phyloP scores from a whole-genome alignment of 2,329 filamentous ascomycete genomes.

The Trichoderma sp. region DNA sequence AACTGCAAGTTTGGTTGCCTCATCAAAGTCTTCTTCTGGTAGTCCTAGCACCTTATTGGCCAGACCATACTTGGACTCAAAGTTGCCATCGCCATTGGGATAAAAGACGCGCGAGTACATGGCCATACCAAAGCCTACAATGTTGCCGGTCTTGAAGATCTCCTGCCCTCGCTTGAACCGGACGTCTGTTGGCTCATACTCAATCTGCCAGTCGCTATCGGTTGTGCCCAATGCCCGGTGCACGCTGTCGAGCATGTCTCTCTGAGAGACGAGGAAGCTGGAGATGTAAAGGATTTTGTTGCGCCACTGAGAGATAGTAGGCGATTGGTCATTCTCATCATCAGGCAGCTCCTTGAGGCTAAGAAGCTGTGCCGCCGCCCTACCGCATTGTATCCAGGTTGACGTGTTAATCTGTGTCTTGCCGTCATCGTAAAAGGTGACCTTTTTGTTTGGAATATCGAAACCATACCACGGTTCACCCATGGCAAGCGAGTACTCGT shows the following conservation, averaged over 20 bases:
- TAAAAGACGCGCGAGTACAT: conserved; percentile 59
- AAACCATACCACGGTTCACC: conserved; percentile 46
- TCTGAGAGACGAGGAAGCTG: conserved; percentile 59
- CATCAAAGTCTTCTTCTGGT: conserved; percentile 58
- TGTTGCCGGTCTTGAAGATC: conserved; percentile 41
- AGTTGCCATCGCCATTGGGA: conserved; percentile 41
- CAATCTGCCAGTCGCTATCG: conserved; percentile 60
- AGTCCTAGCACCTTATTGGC: conserved; percentile 56
- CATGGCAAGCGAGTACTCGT: conserved; percentile 49
- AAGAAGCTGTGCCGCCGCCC: conserved; percentile 51
- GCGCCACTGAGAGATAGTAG: conserved; percentile 37
- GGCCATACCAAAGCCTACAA: conserved; percentile 43
- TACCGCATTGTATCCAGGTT: conserved; percentile 59
- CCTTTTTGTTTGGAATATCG: conserved; percentile 42
- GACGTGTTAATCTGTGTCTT: conserved; percentile 54
- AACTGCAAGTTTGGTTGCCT: conserved; percentile 50
- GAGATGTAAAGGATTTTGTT: conserved; percentile 52
- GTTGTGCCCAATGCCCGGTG: conserved; percentile 56
- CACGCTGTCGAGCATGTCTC: conserved; percentile 63
- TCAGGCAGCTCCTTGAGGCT: conserved; percentile 47
- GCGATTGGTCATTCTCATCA: conserved; percentile 35
- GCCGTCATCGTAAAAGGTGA: conserved; percentile 57
- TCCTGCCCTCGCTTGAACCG: conserved; percentile 46
- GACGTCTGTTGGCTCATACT: conserved; percentile 43
- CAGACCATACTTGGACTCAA: conserved; percentile 37